Base-by-base conservation (phyloP, 805 yeast genomes). In the Cyberlindnera americana region DNA sequence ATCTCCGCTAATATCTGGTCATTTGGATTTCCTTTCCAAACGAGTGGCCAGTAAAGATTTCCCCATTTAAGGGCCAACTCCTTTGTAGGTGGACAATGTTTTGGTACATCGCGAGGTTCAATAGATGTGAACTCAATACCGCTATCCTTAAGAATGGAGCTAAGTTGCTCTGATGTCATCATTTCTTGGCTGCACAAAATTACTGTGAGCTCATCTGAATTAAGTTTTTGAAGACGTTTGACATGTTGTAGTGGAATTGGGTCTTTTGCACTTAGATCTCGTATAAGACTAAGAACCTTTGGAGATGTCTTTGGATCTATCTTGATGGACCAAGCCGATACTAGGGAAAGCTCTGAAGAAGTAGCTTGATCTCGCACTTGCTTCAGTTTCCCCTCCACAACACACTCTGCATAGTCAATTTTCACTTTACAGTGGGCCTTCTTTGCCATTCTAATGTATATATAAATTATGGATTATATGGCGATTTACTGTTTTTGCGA, bases 21-120 rank as follows among this genome's bases (percentile, higher is more conserved):
- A 49, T 79, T 70, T 0, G 95, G 95, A 54, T 90, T 88, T 0
- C 98, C 98, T 50, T 89, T 81, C 98, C 98, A 93, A 28, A 87
- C 71, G 38, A 87, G 64, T 0, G 98, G 98, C 99, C 98, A 91
- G 48, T 72, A 75, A 14, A 64, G 49, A 4, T 60, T 40, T 3
- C 89, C 73, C 96, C 96, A 90, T 29, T 67, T 65, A 1, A 61
- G 43, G 17, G 83, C 73, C 13, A 77, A 59, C n/a, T 81, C 88
- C 49, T 81, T 84, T 4, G 87, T 78, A 5, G 73, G 67, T 0
- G 97, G 95, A n/a, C 75, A 72, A 40, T 68, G 69, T 19, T 53
- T 53, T 0, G 97, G 93, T 2, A 86, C 75, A 4, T 61, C 41
- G 3, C 55, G 44, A 19, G 47, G 29, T 21, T 30, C 48, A 14